phyloP scores from a whole-genome alignment of 768 basidiomycete genomes.

The Auricularia sp. region DNA sequence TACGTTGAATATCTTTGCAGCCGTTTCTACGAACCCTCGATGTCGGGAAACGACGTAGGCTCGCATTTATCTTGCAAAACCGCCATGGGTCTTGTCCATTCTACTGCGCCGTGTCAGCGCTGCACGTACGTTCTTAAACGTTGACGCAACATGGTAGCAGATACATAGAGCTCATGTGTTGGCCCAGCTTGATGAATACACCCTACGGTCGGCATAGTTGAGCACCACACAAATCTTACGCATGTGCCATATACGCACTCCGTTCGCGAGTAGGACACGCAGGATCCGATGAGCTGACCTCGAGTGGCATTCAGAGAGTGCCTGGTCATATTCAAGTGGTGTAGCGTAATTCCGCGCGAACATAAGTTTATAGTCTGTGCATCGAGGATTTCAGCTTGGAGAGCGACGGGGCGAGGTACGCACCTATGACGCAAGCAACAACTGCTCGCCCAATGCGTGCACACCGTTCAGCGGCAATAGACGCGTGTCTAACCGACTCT shows the following conservation, averaged over 20 bases:
- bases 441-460: slow-evolving; percentile 57
- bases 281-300: slow-evolving; percentile 74
- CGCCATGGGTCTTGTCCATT: slow-evolving; percentile 51
- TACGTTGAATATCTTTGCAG: slow-evolving; percentile 68
- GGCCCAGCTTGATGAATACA: slow-evolving; percentile 83
- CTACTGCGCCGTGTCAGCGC: slow-evolving; percentile 27
- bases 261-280: slow-evolving; percentile 78
- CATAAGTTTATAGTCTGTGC: slow-evolving; percentile 61
- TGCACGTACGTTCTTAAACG: slow-evolving; percentile 12
- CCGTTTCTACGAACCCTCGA: slow-evolving; percentile 39
- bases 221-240: background rate
- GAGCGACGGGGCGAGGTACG: background rate
- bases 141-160: slow-evolving; percentile 8
- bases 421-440: slow-evolving; percentile 18
- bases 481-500: slow-evolving; percentile 64
- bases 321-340: slow-evolving; percentile 38
- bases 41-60: slow-evolving; percentile 69
- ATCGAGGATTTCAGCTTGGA: background rate
- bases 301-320: slow-evolving; percentile 70
- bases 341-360: slow-evolving; percentile 44
- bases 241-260: slow-evolving; percentile 35
- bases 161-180: slow-evolving; percentile 70
- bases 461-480: slow-evolving; percentile 68
- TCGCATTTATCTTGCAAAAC: slow-evolving; percentile 87
- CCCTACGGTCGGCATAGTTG: slow-evolving; percentile 22